Conservation (phyloP, 176 grass and related monocot genomes). For the Urochloa ruziziensis region DNA sequence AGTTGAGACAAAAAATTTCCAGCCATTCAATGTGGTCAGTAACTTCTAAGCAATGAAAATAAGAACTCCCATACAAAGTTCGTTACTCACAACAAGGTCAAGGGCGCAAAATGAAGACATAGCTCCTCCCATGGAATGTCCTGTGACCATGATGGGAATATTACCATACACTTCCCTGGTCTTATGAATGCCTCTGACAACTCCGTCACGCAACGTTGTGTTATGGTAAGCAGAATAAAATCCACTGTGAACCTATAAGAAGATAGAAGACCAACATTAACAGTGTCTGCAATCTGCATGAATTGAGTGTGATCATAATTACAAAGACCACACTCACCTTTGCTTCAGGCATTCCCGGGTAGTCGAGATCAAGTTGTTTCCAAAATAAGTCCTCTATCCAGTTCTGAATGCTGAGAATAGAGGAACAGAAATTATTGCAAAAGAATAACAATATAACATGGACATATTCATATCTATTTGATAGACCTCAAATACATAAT, state of each 20-base stretch:
- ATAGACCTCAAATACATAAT: not conserved
- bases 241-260: slow-evolving; percentile 64
- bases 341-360: slow-evolving; percentile 82
- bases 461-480: not conserved
- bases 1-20: not conserved
- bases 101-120: slow-evolving; percentile 73
- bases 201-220: slow-evolving; percentile 50
- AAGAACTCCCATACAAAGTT: not conserved
- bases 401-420: slow-evolving; percentile 66
- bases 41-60: not conserved
- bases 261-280: slow-evolving; percentile 2
- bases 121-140: slow-evolving; percentile 87
- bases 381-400: slow-evolving; percentile 95
- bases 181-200: slow-evolving; percentile 51
- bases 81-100: slow-evolving; percentile 73
- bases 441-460: slow-evolving; percentile 18
- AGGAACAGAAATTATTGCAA: slow-evolving; percentile 23
- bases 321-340: slow-evolving; percentile 52
- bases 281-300: not conserved
- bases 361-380: slow-evolving; percentile 90
- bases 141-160: slow-evolving; percentile 59
- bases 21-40: not conserved
- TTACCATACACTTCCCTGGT: slow-evolving; percentile 56
- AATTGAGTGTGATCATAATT: not conserved
- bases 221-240: slow-evolving; percentile 86